A percentile compares a stretch with the other conserved stretches of the same genome.
These are phyloP conservation scores for Penicillium lividum DNA, from an alignment of 495 filamentous ascomycete genomes.

Conservation along the genomic window DNA sequence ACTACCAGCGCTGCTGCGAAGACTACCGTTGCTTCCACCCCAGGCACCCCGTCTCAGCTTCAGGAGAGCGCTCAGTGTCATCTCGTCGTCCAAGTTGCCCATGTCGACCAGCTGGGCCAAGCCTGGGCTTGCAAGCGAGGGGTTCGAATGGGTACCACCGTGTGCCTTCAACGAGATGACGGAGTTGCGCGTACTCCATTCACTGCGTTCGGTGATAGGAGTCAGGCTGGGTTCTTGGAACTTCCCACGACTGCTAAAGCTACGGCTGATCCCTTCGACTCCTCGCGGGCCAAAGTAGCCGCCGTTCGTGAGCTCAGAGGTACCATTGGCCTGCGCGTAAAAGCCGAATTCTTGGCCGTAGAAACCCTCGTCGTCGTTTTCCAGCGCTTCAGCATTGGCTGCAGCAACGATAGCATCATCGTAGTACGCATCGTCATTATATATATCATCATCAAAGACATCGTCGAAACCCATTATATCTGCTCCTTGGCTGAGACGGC, in stretches of 20 bases:
- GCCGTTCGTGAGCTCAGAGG: conserved; percentile 66
- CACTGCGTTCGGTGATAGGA: conserved; percentile 93
- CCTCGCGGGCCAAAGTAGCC: conserved; percentile 86
- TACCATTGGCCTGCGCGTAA: conserved; percentile 67
- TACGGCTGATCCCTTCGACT: conserved; percentile 62
- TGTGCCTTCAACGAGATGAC: conserved; percentile 72
- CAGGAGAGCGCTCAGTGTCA: conserved; percentile 70
- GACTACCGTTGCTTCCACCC: conserved; percentile 76
- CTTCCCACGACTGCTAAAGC: conserved; percentile 66
- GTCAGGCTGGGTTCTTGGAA: conserved; percentile 88
- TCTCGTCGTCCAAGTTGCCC: conserved; percentile 65
- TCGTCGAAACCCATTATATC: conserved; percentile 42
- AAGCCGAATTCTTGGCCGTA: conserved; percentile 99
- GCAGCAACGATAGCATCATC: conserved; percentile 92
- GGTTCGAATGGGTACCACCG: conserved; percentile 42
- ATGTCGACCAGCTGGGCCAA: conserved; percentile 73
- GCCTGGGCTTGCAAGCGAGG: conserved; percentile 56
- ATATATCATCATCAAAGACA: conserved; percentile 55
- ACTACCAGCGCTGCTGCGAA: conserved; percentile 65
- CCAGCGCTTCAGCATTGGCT: conserved; percentile 90
- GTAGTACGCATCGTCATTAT: conserved; percentile 64
- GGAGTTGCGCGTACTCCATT: conserved; percentile 93
- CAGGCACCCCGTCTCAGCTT: conserved; percentile 74
- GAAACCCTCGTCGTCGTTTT: conserved; percentile 87
- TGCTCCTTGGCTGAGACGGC: conserved; percentile 44